Base-by-base conservation (phyloP, 2,329 filamentous ascomycete species). In the Penicillium sp. region DNA sequence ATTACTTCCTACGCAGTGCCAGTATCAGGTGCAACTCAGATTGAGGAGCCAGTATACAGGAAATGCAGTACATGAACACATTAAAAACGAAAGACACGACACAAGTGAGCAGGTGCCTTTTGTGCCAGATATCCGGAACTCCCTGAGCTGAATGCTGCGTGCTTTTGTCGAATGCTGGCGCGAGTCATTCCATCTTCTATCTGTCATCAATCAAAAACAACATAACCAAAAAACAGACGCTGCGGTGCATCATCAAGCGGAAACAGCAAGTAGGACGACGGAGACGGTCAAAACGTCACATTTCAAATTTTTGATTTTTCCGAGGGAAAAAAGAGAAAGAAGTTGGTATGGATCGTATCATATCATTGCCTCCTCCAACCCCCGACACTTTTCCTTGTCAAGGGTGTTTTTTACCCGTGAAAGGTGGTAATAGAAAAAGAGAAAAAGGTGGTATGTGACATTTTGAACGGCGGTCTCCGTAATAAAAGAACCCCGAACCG, bases 121-220 rank as follows among this genome's bases (percentile, higher is more conserved):
- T 60, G 58, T 87, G 86, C 84, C 83, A 88, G 86, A 89, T 89
- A 89, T 89, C 87, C 87, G 86, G 87, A 89, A 87, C 85, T 86
- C 85, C 83, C 72, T 62, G 50, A 57, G 60, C 53, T 51, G 45
- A 46, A 63, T 60, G 60, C 73, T 74, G 72, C 73, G 77, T 79
- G 76, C 75, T 86, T 58, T 60, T 60, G 86, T 86, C 85, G 58
- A 61, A 65, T 62, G 60, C 60, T 64, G 67, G 68, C 66, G 65
- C 63, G 68, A 67, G 66, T 57, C 66, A 73, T 70, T 76, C 73
- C 74, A 76, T 76, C 74, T 75, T 77, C 74, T 77, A 77, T 76
- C 73, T 71, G 70, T 67, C 61, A 61, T 62, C 66, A 62, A 49
- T 48, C 44, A 46, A 53, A 8, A 44, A 44, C 38, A 48, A 39